Evolutionary conservation across 179 eudicot genomes (phyloP).

Genomic region (Heliamphora pulchella): DNA sequence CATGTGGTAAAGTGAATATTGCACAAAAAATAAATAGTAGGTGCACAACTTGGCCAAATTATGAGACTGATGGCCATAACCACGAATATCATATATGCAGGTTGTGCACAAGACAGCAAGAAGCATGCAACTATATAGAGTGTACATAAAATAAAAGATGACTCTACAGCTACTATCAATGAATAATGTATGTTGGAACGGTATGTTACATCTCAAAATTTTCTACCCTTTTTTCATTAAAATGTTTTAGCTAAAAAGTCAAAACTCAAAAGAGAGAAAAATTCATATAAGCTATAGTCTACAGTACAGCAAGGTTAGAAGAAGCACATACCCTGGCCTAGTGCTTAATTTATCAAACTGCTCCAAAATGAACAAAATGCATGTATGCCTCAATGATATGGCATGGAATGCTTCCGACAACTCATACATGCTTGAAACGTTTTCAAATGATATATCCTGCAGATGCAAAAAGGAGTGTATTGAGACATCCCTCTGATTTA

Average conservation of each 20-base stretch:
- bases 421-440: constrained; percentile 74
- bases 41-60: background rate
- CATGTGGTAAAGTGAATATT: too few relatives aligned
- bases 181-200: background rate
- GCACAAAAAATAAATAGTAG: background rate
- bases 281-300: background rate
- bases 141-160: background rate
- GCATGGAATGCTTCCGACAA: constrained; percentile 85
- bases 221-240: background rate
- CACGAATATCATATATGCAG: background rate
- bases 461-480: constrained; percentile 2
- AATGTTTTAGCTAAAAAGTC: background rate
- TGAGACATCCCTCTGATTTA: background rate
- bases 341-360: constrained; percentile 56
- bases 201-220: background rate
- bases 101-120: background rate
- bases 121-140: background rate
- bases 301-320: constrained; percentile 2
- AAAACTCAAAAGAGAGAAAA: background rate
- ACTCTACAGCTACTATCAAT: background rate
- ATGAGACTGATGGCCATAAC: background rate
- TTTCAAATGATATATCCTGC: constrained; percentile 72
- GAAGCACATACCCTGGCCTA: constrained; percentile 55
- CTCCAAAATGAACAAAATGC: constrained; percentile 78
- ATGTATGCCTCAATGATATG: constrained; percentile 62